phyloP scores from a whole-genome alignment of 352 stramenopile genomes.

The Blastocystis sp. region DNA sequence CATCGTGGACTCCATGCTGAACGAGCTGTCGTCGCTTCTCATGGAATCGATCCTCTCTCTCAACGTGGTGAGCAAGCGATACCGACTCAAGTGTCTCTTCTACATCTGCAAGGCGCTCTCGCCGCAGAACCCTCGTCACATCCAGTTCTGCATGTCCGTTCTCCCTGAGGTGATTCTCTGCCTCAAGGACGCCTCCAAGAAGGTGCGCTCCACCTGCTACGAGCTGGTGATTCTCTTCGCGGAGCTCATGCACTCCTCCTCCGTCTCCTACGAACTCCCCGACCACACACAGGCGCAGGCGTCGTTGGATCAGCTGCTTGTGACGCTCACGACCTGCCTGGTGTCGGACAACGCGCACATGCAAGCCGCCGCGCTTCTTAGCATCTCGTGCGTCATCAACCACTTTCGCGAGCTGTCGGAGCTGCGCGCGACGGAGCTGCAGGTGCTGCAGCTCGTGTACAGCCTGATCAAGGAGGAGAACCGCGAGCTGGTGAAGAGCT shows the following conservation, averaged over 20 bases:
- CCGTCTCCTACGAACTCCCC: not conserved
- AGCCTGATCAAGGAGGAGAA: constrained; percentile 67
- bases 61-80: constrained; percentile 55
- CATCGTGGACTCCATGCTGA: not conserved
- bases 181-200: constrained; percentile 74
- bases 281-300: not conserved
- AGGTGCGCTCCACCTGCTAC: constrained; percentile 67
- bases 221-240: constrained; percentile 77
- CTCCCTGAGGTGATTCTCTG: constrained; percentile 74
- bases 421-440: constrained; percentile 76
- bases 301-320: constrained; percentile 74
- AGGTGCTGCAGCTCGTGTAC: constrained; percentile 78
- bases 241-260: constrained; percentile 77
- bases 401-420: not conserved
- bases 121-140: not conserved
- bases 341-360: constrained; percentile 78
- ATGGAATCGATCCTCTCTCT: constrained; percentile 48
- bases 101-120: not conserved
- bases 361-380: constrained; percentile 47
- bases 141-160: constrained; percentile 44
- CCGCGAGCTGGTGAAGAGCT: constrained; percentile 73
- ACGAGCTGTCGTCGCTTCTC: constrained; percentile 19
- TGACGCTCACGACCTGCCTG: constrained; percentile 76
- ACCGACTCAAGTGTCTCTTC: constrained; percentile 42
- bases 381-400: constrained; percentile 40